These are phyloP conservation scores for Hemileccinum impolitum DNA, from an alignment of 768 basidiomycete species.

Conservation along the genomic window DNA sequence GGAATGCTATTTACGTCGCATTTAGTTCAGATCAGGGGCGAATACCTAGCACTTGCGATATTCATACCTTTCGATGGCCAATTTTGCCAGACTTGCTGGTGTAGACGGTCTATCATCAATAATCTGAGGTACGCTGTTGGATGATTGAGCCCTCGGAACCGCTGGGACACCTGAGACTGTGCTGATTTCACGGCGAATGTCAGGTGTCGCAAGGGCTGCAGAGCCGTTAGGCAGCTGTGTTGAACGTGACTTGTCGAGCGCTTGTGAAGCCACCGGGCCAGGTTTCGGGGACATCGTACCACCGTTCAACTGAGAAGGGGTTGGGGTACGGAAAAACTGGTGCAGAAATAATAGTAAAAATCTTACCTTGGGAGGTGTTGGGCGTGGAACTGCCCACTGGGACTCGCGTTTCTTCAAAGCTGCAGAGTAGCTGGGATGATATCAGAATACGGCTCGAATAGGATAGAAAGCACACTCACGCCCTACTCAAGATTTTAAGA, in stretches of 20 bases:
- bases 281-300: constrained; percentile 30
- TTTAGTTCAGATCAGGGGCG: constrained; percentile 5
- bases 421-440: constrained; percentile 56
- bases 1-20: constrained; percentile 49
- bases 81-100: constrained; percentile 42
- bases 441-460: constrained; percentile 4
- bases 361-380: constrained; percentile 33
- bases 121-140: constrained; percentile 26
- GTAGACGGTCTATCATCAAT: constrained; percentile 31
- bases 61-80: constrained; percentile 64
- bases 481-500: constrained; percentile 73
- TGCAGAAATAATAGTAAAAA: not conserved
- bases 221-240: constrained; percentile 40
- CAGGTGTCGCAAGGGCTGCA: constrained; percentile 29
- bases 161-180: constrained; percentile 31
- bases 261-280: constrained; percentile 24
- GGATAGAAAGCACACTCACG: constrained; percentile 43
- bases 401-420: constrained; percentile 72
- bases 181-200: constrained; percentile 35
- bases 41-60: not conserved
- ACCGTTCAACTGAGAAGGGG: constrained; percentile 24
- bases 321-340: not conserved
- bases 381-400: constrained; percentile 42
- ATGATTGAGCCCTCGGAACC: constrained; percentile 55
- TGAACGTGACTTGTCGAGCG: constrained; percentile 31